phyloP scores from a whole-genome alignment of 1,284 basidiomycete genomes.

The Ceratobasidium sp. region DNA sequence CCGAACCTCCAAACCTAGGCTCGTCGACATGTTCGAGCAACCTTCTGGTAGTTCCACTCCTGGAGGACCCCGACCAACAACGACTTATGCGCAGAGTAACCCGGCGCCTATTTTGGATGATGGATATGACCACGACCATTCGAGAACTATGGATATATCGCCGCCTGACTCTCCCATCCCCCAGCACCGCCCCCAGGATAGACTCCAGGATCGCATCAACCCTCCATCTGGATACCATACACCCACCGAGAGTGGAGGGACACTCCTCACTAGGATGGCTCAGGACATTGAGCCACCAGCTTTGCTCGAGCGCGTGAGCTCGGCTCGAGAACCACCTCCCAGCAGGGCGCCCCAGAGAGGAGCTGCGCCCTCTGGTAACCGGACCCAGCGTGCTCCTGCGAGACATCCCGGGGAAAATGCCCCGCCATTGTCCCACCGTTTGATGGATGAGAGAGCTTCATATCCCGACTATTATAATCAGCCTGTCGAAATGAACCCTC shows the following conservation, averaged over 20 bases:
- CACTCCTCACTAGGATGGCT: background rate
- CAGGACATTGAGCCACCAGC: background rate
- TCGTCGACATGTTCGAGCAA: background rate
- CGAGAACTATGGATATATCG: background rate
- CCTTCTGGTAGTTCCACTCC: background rate
- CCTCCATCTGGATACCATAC: background rate
- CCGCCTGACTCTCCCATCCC: background rate
- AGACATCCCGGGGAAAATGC: background rate
- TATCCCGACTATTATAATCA: background rate
- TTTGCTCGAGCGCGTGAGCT: background rate
- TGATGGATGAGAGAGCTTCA: background rate
- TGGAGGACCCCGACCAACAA: no score
- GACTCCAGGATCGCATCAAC: background rate
- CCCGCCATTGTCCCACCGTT: background rate
- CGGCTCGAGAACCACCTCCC: background rate
- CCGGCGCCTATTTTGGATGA: background rate
- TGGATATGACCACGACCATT: constrained; percentile 1
- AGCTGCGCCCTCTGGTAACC: background rate
- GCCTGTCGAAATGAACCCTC: background rate
- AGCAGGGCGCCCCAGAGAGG: background rate
- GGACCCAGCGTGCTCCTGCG: background rate
- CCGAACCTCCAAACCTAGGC: background rate
- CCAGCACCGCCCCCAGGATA: background rate
- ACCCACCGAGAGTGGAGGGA: background rate
- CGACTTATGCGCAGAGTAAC: background rate